phyloP scores from a whole-genome alignment of 2,329 filamentous ascomycete genomes.

The Talaromyces amestolkiae region DNA sequence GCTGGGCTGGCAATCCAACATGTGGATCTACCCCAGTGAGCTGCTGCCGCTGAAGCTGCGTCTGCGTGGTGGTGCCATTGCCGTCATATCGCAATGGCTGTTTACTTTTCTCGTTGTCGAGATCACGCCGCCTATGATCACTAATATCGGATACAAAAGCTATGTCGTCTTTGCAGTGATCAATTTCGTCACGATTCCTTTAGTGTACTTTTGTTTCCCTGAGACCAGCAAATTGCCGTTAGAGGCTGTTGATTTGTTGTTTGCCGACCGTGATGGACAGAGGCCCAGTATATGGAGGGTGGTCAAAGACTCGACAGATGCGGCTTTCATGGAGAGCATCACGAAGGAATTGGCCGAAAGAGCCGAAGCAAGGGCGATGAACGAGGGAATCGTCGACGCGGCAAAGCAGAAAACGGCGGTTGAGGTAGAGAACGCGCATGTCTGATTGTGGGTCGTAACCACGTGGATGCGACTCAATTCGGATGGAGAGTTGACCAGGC shows the following conservation, averaged over 20 bases:
- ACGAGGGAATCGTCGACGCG: slow-evolving; percentile 6
- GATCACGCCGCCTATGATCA: slow-evolving; percentile 46
- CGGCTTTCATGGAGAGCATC: slow-evolving; percentile 8
- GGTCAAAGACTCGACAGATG: slow-evolving; percentile 10
- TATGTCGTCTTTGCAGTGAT: slow-evolving; percentile 46
- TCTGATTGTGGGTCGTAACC: not conserved
- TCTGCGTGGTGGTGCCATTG: slow-evolving; percentile 56
- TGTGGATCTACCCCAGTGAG: slow-evolving; percentile 56
- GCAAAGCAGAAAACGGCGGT: not conserved
- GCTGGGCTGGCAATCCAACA: slow-evolving; percentile 63
- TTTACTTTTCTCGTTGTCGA: slow-evolving; percentile 57
- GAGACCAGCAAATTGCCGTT: slow-evolving; percentile 47
- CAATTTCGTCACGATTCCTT: slow-evolving; percentile 49
- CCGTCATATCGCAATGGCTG: slow-evolving; percentile 55
- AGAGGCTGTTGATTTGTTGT: slow-evolving; percentile 47
- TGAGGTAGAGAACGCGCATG: not conserved
- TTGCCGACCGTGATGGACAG: slow-evolving; percentile 27
- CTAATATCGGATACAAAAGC: slow-evolving; percentile 40
- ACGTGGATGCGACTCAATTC: not conserved
- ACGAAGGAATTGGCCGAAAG: slow-evolving; percentile 15
- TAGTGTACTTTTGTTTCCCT: slow-evolving; percentile 56
- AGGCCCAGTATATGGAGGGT: slow-evolving; percentile 12
- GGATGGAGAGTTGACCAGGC: not conserved
- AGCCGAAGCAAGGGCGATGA: not conserved
- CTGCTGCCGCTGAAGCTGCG: slow-evolving; percentile 56